Percentiles rank a stretch among this genome's conserved stretches.
Evolutionary conservation across 2,329 filamentous ascomycete species (phyloP).

Genomic region (Atkinsonella hypoxylon): DNA sequence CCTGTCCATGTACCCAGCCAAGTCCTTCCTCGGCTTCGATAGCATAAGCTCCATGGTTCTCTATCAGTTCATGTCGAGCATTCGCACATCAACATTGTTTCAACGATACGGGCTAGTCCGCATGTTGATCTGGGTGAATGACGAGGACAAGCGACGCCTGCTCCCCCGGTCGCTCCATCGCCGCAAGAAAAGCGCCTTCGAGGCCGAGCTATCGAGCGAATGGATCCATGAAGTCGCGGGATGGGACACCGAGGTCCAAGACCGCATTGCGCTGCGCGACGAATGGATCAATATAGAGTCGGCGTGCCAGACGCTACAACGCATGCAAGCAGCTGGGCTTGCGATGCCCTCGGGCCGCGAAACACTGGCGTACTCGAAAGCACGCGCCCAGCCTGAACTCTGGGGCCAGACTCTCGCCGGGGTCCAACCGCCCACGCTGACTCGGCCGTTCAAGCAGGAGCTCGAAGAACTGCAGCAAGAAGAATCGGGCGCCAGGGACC

Average conservation of each 20-base stretch:
- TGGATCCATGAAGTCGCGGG: conserved; percentile 47
- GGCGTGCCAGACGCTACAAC: conserved; percentile 22
- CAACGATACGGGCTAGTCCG: conserved; percentile 70
- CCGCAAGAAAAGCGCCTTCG: conserved; percentile 44
- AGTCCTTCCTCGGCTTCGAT: conserved; percentile 36
- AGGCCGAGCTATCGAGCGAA: conserved; percentile 49
- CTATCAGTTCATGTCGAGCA: conserved; percentile 48
- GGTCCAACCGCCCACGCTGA: conserved; percentile 15
- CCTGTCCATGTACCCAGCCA: conserved; percentile 42
- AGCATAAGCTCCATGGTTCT: conserved; percentile 47
- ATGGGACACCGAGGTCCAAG: conserved; percentile 18
- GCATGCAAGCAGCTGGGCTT: conserved; percentile 34
- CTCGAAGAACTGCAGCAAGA: conserved; percentile 26
- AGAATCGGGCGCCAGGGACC: conserved; percentile 7
- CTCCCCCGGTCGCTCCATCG: conserved; percentile 47
- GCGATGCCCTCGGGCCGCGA: conserved; percentile 33
- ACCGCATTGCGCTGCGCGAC: conserved; percentile 29
- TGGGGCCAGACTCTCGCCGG: conserved; percentile 19
- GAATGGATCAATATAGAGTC: conserved; percentile 36
- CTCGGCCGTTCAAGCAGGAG: conserved; percentile 30
- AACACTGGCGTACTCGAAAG: conserved; percentile 16
- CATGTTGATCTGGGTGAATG: conserved; percentile 61
- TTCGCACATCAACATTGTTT: conserved; percentile 47
- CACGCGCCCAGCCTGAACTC: conserved; percentile 13
- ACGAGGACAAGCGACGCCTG: conserved; percentile 44